Evolutionary conservation across 106 monocot genomes (phyloP).

Genomic region (Acorus calamus): DNA sequence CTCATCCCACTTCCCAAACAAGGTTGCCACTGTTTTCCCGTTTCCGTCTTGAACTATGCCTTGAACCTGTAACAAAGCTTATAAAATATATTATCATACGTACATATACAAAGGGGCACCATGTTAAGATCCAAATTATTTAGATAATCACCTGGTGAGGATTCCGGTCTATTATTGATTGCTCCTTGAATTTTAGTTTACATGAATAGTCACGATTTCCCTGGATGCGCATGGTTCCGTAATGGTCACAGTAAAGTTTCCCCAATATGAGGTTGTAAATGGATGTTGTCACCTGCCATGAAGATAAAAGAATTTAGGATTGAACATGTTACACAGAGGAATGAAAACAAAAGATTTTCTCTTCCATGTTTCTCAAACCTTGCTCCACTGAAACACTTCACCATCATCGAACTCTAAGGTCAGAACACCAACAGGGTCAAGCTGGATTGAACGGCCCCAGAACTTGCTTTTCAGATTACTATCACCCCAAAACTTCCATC

Average conservation of each 20-base stretch:
- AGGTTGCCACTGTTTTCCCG: slow-evolving; percentile 64
- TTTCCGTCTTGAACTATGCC: slow-evolving; percentile 72
- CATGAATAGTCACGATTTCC: slow-evolving; percentile 74
- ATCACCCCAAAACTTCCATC: slow-evolving; percentile 94
- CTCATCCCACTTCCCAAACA: slow-evolving; percentile 97
- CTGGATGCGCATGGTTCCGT: slow-evolving; percentile 86
- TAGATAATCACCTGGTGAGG: slow-evolving; percentile 62
- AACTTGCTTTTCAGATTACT: slow-evolving; percentile 95
- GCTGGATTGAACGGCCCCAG: slow-evolving; percentile 97
- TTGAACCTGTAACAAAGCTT: slow-evolving; percentile 55
- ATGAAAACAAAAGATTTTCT: not conserved
- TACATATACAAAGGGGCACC: not conserved
- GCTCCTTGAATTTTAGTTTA: slow-evolving; percentile 84
- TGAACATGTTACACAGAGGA: slow-evolving; percentile 5
- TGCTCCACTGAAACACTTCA: slow-evolving; percentile 96
- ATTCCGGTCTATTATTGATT: slow-evolving; percentile 83
- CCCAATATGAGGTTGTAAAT: slow-evolving; percentile 89
- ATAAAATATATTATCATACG: not conserved
- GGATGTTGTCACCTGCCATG: slow-evolving; percentile 63
- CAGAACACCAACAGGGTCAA: slow-evolving; percentile 92
- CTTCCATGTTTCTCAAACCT: slow-evolving; percentile 31
- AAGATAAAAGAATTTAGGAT: slow-evolving; percentile 2
- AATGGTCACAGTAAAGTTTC: slow-evolving; percentile 86
- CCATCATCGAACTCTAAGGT: slow-evolving; percentile 96
- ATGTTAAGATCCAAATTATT: not conserved